Conservation (phyloP, 352 stramenopile genomes). For the Pythium biforme region DNA sequence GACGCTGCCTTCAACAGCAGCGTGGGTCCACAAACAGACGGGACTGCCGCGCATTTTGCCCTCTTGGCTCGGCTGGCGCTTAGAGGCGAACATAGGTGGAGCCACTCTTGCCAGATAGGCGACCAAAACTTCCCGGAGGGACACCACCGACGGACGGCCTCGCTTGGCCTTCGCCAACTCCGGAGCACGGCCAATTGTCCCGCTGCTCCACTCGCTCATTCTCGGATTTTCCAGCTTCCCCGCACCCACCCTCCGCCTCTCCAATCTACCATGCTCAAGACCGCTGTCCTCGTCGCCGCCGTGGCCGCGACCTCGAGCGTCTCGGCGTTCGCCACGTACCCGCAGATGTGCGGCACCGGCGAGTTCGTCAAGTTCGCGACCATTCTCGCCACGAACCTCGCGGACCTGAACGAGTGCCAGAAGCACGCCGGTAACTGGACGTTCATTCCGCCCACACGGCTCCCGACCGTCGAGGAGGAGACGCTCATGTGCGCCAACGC, state of each 20-base stretch:
- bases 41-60: too few species aligned
- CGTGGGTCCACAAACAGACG: too few species aligned
- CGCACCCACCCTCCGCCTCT: not conserved
- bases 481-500: constrained; percentile 30
- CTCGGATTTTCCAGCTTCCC: constrained; percentile 23
- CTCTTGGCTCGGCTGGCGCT: too few species aligned
- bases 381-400: constrained; percentile 12
- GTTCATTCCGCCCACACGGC: constrained; percentile 31
- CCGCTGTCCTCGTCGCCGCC: not conserved
- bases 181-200: too few species aligned
- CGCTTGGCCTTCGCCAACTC: too few species aligned
- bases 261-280: constrained; percentile 19
- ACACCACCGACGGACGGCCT: too few species aligned
- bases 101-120: too few species aligned
- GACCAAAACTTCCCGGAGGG: too few species aligned
- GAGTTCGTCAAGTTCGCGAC: constrained; percentile 18
- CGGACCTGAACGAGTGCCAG: constrained; percentile 26
- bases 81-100: too few species aligned
- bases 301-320: constrained; percentile 14
- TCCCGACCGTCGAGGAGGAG: constrained; percentile 26
- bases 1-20: too few species aligned
- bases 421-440: constrained; percentile 21
- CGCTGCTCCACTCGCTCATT: constrained; percentile 14
- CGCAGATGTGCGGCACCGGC: constrained; percentile 4
- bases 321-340: constrained; percentile 16